Evolutionary conservation across 768 basidiomycete genomes (phyloP), one percentile per base, ranked within the genome.

Genomic region (Boletus sp.): DNA sequence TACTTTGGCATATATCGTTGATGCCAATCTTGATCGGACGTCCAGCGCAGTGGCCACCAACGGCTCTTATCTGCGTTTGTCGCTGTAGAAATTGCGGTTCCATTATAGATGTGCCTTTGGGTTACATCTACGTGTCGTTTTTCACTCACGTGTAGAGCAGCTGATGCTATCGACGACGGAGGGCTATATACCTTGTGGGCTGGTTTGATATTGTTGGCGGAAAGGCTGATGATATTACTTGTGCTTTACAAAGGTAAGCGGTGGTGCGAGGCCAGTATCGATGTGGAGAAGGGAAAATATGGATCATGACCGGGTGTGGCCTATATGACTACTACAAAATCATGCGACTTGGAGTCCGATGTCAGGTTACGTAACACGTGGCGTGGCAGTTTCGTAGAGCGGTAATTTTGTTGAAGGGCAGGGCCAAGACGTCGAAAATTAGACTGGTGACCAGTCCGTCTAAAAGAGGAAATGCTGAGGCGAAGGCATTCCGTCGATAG

Each of bases 1-100:
- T 42, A 86, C 89, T 0, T 75, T 97, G 33, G 87, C 93, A 0
- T 95, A 94, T 67, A 82, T 95, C 35, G 92, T 94, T 3, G 93
- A 97, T 66, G 84, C 92, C 9, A 97, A 95, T 63, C 77, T 78
- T 3, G 94, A 94, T 7, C 81, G 86, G 15, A 90, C 90, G 0
- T 87, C 90, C 0, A 84, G 83, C 2, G 92, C 90, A 0, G 82
- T 85, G 7, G 91, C 93, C 0, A 74, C 80, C 36, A 95, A 95
- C 69, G 86, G 86, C 47, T 81, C 81, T 20, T 78, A 1, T 74
- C 76, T 18, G 91, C 85, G 1, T 89, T 90, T 66, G 64, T 90
- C 17, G 84, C 84, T 1, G 82, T 83, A 0, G 90, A 94, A 68
- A 73, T 90, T 14, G 89, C 89, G 0, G 83, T 91, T 0, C 91